A percentile compares a stretch with the other conserved stretches of the same genome.
Evolutionary conservation across 2,329 filamentous ascomycete species (phyloP).

Genomic region (Peltaster fructicola): DNA sequence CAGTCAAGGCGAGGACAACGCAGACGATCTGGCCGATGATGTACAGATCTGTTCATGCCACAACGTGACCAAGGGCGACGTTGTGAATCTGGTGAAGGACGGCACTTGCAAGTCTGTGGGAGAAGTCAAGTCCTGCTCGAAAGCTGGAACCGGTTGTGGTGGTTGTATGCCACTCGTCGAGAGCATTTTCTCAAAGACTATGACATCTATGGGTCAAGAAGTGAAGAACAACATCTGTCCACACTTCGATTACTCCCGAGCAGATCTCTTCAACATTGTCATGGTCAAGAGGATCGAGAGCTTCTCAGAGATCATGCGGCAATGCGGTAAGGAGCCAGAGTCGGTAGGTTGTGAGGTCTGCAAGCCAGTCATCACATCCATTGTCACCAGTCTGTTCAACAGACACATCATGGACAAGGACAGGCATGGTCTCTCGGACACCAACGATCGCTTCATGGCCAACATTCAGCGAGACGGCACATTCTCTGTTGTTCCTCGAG

Average conservation of each 20-base stretch:
- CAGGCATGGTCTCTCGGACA: slow-evolving; percentile 65
- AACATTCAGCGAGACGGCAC: slow-evolving; percentile 89
- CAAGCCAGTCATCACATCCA: slow-evolving; percentile 66
- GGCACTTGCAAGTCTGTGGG: slow-evolving; percentile 66
- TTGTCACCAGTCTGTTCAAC: slow-evolving; percentile 70
- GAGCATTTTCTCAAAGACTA: slow-evolving; percentile 76
- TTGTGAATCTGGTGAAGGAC: slow-evolving; percentile 54
- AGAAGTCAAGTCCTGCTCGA: slow-evolving; percentile 77
- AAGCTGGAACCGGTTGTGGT: slow-evolving; percentile 78
- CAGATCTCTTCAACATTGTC: slow-evolving; percentile 79
- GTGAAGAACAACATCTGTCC: slow-evolving; percentile 74
- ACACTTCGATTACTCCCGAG: slow-evolving; percentile 69
- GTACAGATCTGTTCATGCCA: slow-evolving; percentile 87
- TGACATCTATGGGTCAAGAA: slow-evolving; percentile 70
- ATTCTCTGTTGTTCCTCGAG: slow-evolving; percentile 70
- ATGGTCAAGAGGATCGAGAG: slow-evolving; percentile 61
- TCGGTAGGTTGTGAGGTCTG: slow-evolving; percentile 76
- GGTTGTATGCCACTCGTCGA: slow-evolving; percentile 80
- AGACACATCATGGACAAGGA: slow-evolving; percentile 59
- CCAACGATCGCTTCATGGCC: slow-evolving; percentile 72
- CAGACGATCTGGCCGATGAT: slow-evolving; percentile 64
- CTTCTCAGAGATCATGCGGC: slow-evolving; percentile 60
- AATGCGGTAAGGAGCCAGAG: slow-evolving; percentile 50
- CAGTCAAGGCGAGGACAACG: slow-evolving; percentile 55
- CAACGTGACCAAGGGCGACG: slow-evolving; percentile 74